Conservation (phyloP, 2,329 filamentous ascomycete genomes). For the Microdochium nivale region DNA sequence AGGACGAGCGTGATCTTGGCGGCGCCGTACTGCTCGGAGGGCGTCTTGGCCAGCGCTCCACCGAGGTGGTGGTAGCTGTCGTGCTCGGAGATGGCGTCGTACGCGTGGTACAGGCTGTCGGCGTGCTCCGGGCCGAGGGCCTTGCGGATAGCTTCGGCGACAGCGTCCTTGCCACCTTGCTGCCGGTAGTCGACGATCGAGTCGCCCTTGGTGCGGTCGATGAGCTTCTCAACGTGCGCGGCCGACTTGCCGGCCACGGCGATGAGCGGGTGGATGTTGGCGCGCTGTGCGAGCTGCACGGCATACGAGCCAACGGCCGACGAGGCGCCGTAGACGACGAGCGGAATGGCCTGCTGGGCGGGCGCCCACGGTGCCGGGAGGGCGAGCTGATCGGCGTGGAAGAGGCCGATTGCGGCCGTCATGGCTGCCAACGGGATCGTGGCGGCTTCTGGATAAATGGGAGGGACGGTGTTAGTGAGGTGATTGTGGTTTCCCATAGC, state of each 20-base stretch:
- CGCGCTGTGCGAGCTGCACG: slow-evolving; percentile 43
- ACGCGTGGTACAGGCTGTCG: slow-evolving; percentile 34
- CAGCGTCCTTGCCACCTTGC: slow-evolving; percentile 40
- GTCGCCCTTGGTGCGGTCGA: slow-evolving; percentile 46
- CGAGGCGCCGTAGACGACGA: slow-evolving; percentile 45
- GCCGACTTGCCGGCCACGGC: slow-evolving; percentile 45
- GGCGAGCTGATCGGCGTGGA: slow-evolving; percentile 24
- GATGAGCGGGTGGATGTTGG: slow-evolving; percentile 54
- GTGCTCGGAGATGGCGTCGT: slow-evolving; percentile 49
- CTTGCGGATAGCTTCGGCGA: slow-evolving; percentile 34
- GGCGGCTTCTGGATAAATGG: slow-evolving; percentile 35
- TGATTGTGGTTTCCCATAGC: no score
- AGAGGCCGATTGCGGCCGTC: slow-evolving; percentile 44
- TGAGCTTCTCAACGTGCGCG: slow-evolving; percentile 39
- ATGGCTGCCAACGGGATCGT: slow-evolving; percentile 47
- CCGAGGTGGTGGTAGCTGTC: slow-evolving; percentile 34
- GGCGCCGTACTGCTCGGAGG: slow-evolving; percentile 11
- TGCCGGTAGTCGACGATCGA: slow-evolving; percentile 52
- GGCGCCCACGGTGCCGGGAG: slow-evolving; percentile 41
- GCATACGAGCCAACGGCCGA: slow-evolving; percentile 50
- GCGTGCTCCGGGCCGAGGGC: slow-evolving; percentile 28
- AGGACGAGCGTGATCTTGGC: slow-evolving; percentile 30
- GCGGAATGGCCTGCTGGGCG: slow-evolving; percentile 18
- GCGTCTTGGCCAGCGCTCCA: slow-evolving; percentile 24
- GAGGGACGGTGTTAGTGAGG: not conserved